These are phyloP conservation scores for Acacia melanoxylon DNA, from an alignment of 306 rosid genomes.

Conservation along the genomic window DNA sequence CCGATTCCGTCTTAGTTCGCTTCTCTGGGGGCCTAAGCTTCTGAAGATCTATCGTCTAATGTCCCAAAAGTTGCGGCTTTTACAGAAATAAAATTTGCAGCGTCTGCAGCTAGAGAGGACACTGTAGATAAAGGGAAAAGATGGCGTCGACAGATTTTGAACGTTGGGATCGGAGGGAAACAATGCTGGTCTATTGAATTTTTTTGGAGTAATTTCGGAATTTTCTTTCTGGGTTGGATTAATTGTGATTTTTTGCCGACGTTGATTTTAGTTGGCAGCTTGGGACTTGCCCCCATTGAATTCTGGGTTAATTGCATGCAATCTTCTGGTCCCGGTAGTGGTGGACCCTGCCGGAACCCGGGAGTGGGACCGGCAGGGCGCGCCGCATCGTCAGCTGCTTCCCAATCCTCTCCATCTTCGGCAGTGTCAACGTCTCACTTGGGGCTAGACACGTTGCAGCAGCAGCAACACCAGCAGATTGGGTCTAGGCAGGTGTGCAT, in stretches of 20 bases:
- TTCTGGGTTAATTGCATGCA: conserved; percentile 72
- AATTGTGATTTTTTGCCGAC: not conserved
- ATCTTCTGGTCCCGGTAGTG: conserved; percentile 58
- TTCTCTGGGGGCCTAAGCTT: conserved; percentile 26
- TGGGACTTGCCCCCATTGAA: conserved; percentile 22
- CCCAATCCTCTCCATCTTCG: conserved; percentile 88
- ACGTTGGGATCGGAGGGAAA: conserved; percentile 88
- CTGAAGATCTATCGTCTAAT: conserved; percentile 49
- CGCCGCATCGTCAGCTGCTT: conserved; percentile 73
- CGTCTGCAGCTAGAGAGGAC: conserved; percentile 35
- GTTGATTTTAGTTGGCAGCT: conserved; percentile 40
- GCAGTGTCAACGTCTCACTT: conserved; percentile 78
- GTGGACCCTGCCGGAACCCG: conserved; percentile 78
- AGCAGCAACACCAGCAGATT: conserved; percentile 57
- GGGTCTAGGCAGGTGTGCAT: conserved; percentile 87
- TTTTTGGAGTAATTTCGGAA: conserved; percentile 36
- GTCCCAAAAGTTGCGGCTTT: conserved; percentile 54
- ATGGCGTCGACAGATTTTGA: conserved; percentile 46
- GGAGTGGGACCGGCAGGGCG: conserved; percentile 64
- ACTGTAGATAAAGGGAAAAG: conserved; percentile 24
- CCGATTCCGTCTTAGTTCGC: conserved; percentile 64
- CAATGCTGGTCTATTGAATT: conserved; percentile 42
- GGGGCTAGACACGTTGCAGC: conserved; percentile 79
- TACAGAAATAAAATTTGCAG: conserved; percentile 51
- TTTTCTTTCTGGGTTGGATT: conserved; percentile 15